Conservation (phyloP, 768 basidiomycete genomes). For the Cystobasidium ongulense region DNA sequence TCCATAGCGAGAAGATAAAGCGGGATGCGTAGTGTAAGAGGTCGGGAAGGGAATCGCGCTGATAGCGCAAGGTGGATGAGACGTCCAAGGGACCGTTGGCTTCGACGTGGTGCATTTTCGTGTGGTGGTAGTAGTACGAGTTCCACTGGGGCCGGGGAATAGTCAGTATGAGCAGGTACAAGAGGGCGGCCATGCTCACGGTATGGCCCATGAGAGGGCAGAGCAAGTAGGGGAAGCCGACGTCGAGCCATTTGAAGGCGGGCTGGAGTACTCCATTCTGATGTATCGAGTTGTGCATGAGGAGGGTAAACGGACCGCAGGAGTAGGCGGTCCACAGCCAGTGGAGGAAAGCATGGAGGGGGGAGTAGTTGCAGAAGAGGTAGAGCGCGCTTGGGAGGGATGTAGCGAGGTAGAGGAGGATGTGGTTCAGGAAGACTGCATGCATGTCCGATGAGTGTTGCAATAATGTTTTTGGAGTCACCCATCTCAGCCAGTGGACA, state of each 20-base stretch:
- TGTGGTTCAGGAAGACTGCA: slow-evolving; percentile 3
- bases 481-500: not conserved
- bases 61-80: not conserved
- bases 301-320: slow-evolving; percentile 8
- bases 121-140: slow-evolving; percentile 30
- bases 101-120: slow-evolving; percentile 24
- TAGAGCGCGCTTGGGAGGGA: not conserved
- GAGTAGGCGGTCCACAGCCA: not conserved
- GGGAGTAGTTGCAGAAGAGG: slow-evolving; percentile 7
- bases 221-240: slow-evolving; percentile 3
- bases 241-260: not conserved
- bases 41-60: slow-evolving; percentile 1
- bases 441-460: too few species aligned
- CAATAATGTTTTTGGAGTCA: too few species aligned
- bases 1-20: not conserved
- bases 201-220: slow-evolving; percentile 24
- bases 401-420: slow-evolving; percentile 18
- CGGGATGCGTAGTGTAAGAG: not conserved
- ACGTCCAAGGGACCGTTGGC: slow-evolving; percentile 23
- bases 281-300: slow-evolving; percentile 21
- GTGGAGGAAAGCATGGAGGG: not conserved
- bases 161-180: not conserved
- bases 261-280: not conserved
- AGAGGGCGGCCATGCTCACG: not conserved
- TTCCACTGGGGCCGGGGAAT: not conserved